phyloP scores from a whole-genome alignment of 2,329 filamentous ascomycete species.

The Arthrobotrys entomopaga region DNA sequence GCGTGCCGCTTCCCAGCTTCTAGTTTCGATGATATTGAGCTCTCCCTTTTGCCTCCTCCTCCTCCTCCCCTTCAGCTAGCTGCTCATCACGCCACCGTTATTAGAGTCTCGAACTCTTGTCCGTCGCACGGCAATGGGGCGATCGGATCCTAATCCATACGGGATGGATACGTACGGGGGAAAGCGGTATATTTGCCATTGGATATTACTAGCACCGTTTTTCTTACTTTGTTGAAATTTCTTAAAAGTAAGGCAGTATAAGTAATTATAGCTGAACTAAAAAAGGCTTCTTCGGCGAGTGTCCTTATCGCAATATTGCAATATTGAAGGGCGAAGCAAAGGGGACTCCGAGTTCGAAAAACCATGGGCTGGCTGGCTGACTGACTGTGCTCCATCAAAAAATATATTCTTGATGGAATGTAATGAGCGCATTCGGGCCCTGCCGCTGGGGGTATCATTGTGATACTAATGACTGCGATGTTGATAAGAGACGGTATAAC shows the following conservation, averaged over 20 bases:
- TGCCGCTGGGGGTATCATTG: not conserved
- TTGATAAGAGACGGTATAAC: conserved; percentile 4
- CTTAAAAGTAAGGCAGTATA: not conserved
- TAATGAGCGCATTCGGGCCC: conserved; percentile 9
- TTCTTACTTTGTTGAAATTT: too few species aligned
- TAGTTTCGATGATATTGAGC: conserved; percentile 19
- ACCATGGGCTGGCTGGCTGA: not conserved
- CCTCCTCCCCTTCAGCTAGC: not conserved
- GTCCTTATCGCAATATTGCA: conserved; percentile 3
- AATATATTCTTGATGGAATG: conserved; percentile 20
- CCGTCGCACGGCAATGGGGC: conserved; percentile 25
- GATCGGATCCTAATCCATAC: conserved; percentile 29
- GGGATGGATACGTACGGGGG: too few species aligned
- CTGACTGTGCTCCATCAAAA: conserved; percentile 15
- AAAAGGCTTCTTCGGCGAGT: conserved; percentile 35
- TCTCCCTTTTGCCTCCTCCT: too few species aligned
- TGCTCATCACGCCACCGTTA: conserved; percentile 49
- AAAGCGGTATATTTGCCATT: conserved; percentile 54
- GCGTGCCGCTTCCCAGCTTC: conserved; percentile 38
- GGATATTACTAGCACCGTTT: conserved; percentile 27
- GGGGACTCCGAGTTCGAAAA: not conserved
- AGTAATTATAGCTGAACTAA: conserved; percentile 23
- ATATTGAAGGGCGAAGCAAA: too few species aligned
- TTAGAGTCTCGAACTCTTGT: conserved; percentile 27
- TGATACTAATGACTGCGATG: conserved; percentile 9